Percentiles rank a stretch among this genome's conserved stretches.
Evolutionary conservation across 306 rosid genomes (phyloP).

Genomic region (Hippophae gyantsensis): DNA sequence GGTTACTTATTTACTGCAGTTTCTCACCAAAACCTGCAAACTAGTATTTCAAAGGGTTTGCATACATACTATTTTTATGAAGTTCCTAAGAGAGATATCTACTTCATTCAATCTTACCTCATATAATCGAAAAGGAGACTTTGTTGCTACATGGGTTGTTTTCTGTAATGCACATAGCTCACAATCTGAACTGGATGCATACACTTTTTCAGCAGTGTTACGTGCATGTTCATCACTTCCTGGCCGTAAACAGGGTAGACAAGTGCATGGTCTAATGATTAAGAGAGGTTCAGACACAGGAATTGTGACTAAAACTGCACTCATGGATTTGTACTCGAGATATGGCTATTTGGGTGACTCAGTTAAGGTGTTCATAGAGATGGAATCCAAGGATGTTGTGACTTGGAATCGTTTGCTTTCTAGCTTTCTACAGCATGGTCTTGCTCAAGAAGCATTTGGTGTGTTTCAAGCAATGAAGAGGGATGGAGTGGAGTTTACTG

Average conservation of each 20-base stretch:
- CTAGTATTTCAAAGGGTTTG: no score
- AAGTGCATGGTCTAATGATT: constrained; percentile 40
- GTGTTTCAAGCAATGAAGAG: constrained; percentile 43
- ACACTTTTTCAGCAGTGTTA: constrained; percentile 38
- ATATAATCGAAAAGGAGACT: constrained; percentile 21
- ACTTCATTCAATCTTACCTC: constrained; percentile 27
- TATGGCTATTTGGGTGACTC: constrained; percentile 26
- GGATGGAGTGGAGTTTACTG: constrained; percentile 33
- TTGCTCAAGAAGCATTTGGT: constrained; percentile 35
- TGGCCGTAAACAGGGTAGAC: constrained; percentile 24
- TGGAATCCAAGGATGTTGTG: constrained; percentile 43
- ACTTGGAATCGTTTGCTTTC: constrained; percentile 55
- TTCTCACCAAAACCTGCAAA: no score
- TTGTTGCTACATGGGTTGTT: constrained; percentile 29
- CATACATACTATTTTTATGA: not conserved
- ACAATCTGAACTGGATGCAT: constrained; percentile 27
- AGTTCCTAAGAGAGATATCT: constrained; percentile 26
- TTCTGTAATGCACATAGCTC: constrained; percentile 26
- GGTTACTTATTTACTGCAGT: no score
- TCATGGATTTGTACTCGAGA: constrained; percentile 52
- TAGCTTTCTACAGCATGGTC: constrained; percentile 28
- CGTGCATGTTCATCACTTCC: constrained; percentile 34
- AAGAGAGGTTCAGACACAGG: constrained; percentile 35
- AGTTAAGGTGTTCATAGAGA: constrained; percentile 44
- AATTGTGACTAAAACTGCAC: constrained; percentile 36